These are phyloP conservation scores for Pseudohalonectria lignicola DNA, from an alignment of 2,329 filamentous ascomycete genomes.

Conservation along the genomic window DNA sequence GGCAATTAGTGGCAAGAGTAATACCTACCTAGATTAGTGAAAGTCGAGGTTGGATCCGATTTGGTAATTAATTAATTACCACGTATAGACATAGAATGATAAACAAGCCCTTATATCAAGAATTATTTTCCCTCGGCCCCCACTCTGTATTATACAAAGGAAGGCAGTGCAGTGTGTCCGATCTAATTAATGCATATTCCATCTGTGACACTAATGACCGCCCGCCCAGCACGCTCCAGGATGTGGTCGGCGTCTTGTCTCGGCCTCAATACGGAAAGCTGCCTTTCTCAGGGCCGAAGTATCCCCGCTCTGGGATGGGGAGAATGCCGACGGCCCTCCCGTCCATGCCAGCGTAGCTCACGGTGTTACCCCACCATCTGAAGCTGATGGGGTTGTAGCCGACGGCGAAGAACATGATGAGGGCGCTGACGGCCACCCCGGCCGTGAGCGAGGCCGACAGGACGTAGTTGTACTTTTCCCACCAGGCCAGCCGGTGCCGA, in stretches of 20 bases:
- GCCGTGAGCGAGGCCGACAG: slow-evolving; percentile 17
- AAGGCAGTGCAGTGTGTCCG: too few relatives aligned
- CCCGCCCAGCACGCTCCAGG: too few relatives aligned
- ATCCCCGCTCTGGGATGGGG: slow-evolving; percentile 4
- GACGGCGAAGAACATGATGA: slow-evolving; percentile 29
- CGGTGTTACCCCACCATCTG: slow-evolving; percentile 35
- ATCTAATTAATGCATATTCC: too few relatives aligned
- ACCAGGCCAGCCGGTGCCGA: slow-evolving; percentile 12
- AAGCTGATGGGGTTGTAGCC: slow-evolving; percentile 23
- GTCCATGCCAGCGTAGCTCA: slow-evolving; percentile 22
- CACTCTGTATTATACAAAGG: too few relatives aligned
- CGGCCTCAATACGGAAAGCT: neutral
- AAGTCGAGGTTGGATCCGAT: neutral
- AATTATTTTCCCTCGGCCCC: too few relatives aligned
- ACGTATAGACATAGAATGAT: neutral
- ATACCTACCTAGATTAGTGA: too few relatives aligned
- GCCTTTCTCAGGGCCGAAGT: slow-evolving; percentile 6
- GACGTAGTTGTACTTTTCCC: slow-evolving; percentile 21
- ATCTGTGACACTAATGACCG: too few relatives aligned
- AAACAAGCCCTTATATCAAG: neutral
- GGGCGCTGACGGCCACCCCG: slow-evolving; percentile 18
- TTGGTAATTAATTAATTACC: neutral
- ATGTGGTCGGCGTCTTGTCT: too few relatives aligned
- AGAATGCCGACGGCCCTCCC: slow-evolving; percentile 1
- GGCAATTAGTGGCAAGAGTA: too few relatives aligned